Conservation (phyloP, 2,329 filamentous ascomycete genomes). For the Xylariaceae sp. region DNA sequence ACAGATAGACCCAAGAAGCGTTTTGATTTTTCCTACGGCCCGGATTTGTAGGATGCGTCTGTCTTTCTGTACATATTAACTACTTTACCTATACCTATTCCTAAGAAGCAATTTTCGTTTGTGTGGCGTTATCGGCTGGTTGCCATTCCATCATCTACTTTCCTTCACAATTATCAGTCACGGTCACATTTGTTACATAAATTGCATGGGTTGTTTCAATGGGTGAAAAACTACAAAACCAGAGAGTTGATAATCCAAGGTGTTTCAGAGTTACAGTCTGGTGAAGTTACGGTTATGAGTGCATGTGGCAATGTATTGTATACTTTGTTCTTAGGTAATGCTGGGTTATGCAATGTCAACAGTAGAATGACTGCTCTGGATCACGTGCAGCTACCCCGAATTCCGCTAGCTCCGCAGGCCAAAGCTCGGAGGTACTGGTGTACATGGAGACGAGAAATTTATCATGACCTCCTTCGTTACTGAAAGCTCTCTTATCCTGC, state of each 20-base stretch:
- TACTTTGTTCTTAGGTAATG: too few relatives aligned
- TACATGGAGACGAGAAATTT: constrained; percentile 31
- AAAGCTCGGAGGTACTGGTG: constrained; percentile 25
- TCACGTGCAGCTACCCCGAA: constrained; percentile 21
- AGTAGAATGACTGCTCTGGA: neutral
- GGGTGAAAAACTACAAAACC: too few relatives aligned
- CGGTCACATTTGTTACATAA: too few relatives aligned
- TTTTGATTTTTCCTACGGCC: neutral
- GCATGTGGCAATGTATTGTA: too few relatives aligned
- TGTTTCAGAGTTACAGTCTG: too few relatives aligned
- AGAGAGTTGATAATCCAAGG: too few relatives aligned
- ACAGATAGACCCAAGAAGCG: constrained; percentile 54
- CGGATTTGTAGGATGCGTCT: neutral
- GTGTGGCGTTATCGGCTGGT: constrained; percentile 6
- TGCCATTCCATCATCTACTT: neutral
- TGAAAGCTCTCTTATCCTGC: constrained; percentile 17
- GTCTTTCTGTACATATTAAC: constrained; percentile 16
- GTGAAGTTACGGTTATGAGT: too few relatives aligned
- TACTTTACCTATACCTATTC: too few relatives aligned
- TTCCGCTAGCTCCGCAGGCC: constrained; percentile 23
- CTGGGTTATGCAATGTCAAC: too few relatives aligned
- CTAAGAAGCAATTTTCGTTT: constrained; percentile 14
- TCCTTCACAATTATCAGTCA: too few relatives aligned
- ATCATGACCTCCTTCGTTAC: constrained; percentile 24
- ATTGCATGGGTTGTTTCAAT: too few relatives aligned